Evolutionary conservation across 257 asterid species (phyloP), one percentile per base, ranked within the genome.

Genomic region (Salvia splendens): DNA sequence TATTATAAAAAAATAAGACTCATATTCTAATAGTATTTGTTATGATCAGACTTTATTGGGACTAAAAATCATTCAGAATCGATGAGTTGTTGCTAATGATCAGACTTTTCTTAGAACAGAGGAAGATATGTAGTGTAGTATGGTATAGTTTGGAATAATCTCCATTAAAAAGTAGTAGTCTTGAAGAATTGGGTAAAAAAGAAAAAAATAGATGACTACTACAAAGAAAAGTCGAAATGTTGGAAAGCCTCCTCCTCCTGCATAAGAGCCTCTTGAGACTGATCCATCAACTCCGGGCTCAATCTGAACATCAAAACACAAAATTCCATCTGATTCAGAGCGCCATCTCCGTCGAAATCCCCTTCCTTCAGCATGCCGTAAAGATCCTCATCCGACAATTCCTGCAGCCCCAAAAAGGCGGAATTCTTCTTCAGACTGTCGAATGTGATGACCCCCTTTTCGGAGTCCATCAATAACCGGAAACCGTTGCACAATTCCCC

Each of bases 331-430:
- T 83, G 89, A 72, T 81, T 78, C 43, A 84, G 70, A 3, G 89
- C 86, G 10, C 84, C 86, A 69, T 84, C 89, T 46, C 89, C 89
- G 59, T 84, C 89, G 55, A 84, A 76, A 24, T 84, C 89, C 2
- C 89, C 86, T 67, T 81, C 86, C 45, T 70, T 73, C 1, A 78
- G 54, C 86, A 82, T 82, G 9, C 72, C 6, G 3, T 0, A 16
- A 48, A 78, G 83, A 73, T 82, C 84, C 32, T 73, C 84, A 59
- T 78, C 82, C 5, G 80, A 78, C 56, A 82, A 28, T 0, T 45
- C 84, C 15, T 79, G 73, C 16, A 82, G 78, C 9, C 86, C 86
- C 61, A 78, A 64, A 0, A 78, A 30, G 35, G 77, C 69, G 7
- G 86, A 62, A 47, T 82, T 82, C 75, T 70, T 76, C 46, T 78